Percentiles rank a stretch among this genome's conserved stretches.
Conservation (phyloP, 495 filamentous ascomycete genomes). For the Cercophora newfieldiana region DNA sequence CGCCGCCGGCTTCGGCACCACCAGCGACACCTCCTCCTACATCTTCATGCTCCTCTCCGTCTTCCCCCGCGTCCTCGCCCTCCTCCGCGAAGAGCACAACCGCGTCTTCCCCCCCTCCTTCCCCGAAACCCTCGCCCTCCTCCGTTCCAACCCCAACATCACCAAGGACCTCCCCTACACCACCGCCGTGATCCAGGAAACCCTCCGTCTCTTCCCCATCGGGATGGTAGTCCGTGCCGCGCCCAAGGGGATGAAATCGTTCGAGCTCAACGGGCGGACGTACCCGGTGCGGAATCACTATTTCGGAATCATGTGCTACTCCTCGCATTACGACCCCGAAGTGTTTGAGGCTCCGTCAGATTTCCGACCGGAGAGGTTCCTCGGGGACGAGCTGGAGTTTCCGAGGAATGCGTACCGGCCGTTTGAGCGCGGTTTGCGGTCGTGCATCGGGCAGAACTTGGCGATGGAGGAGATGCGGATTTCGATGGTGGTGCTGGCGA, state of each 20-base stretch:
- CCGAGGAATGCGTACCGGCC: slow-evolving; percentile 30
- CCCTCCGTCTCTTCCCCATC: slow-evolving; percentile 21
- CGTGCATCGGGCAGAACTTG: slow-evolving; percentile 50
- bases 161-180: slow-evolving; percentile 15
- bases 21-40: slow-evolving; percentile 12
- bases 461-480: slow-evolving; percentile 45
- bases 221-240: slow-evolving; percentile 16
- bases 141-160: slow-evolving; percentile 4
- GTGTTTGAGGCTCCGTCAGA: slow-evolving; percentile 4
- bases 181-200: slow-evolving; percentile 12
- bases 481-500: slow-evolving; percentile 40
- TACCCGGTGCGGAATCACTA: slow-evolving; percentile 3
- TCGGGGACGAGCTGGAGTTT: background rate
- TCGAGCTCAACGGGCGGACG: slow-evolving; percentile 1
- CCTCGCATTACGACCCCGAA: slow-evolving; percentile 12
- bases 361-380: slow-evolving; percentile 2
- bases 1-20: slow-evolving; percentile 18
- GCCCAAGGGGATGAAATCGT: slow-evolving; percentile 1
- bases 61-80: slow-evolving; percentile 12
- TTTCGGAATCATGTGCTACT: background rate
- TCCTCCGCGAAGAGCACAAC: slow-evolving; percentile 16
- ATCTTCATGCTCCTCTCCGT: slow-evolving; percentile 16
- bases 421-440: slow-evolving; percentile 48
- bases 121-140: slow-evolving; percentile 4
- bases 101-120: slow-evolving; percentile 11